Conservation (phyloP, 177 flowering plant genomes). For the Tripterygium wilfordii region DNA sequence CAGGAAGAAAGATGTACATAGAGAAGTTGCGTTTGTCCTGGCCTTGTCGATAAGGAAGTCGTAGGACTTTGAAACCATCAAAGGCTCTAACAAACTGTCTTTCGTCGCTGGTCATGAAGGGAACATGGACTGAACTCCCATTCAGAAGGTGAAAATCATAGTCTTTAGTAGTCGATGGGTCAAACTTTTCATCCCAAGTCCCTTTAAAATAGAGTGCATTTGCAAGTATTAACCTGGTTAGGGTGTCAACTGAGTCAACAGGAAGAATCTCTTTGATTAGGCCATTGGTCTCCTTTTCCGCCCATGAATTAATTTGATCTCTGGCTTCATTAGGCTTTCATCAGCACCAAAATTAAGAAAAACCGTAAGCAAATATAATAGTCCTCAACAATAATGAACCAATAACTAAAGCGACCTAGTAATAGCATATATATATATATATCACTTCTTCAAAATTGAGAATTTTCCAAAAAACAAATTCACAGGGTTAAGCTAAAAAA, state of each 20-base stretch:
- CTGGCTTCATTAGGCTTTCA: constrained; percentile 11
- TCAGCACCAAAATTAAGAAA: too few relatives aligned
- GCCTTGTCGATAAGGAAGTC: constrained; percentile 14
- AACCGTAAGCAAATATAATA: too few relatives aligned
- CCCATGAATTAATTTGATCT: constrained; percentile 19
- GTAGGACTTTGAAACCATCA: constrained; percentile 11
- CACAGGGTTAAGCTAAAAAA: too few relatives aligned
- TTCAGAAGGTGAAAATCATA: constrained; percentile 12
- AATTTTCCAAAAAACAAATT: too few relatives aligned
- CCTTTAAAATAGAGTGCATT: constrained; percentile 26
- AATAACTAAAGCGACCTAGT: too few relatives aligned
- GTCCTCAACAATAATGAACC: too few relatives aligned
- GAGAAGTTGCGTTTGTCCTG: constrained; percentile 11
- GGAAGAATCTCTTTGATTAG: constrained; percentile 10
- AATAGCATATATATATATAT: too few relatives aligned
- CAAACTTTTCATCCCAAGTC: constrained; percentile 14
- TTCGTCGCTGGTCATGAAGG: constrained; percentile 19
- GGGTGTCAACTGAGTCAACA: neutral
- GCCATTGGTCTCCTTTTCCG: constrained; percentile 12
- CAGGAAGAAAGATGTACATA: constrained; percentile 53
- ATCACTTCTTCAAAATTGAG: too few relatives aligned
- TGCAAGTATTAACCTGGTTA: constrained; percentile 9
- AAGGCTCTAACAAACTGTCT: neutral
- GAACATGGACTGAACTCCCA: constrained; percentile 11
- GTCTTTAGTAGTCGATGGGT: constrained; percentile 4